Conservation (phyloP, 2,329 filamentous ascomycete species). For the Venturia asperata region DNA sequence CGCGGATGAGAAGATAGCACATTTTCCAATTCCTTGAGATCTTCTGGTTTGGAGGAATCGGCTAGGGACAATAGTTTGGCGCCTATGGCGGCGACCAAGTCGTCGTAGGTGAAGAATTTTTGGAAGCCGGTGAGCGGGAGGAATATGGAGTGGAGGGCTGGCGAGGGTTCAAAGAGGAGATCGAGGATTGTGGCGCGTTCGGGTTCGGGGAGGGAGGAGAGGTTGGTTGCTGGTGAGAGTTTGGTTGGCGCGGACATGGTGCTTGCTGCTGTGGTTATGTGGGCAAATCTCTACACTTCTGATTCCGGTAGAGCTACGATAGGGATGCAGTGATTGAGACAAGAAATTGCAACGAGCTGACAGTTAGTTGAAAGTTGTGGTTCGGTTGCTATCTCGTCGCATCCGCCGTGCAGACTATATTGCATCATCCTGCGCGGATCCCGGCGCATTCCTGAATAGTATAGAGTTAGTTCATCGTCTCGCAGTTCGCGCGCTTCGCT, state of each 20-base stretch:
- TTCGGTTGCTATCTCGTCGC: not conserved
- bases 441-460: not conserved
- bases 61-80: slow-evolving; percentile 55
- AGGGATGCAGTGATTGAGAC: not conserved
- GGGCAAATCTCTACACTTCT: not conserved
- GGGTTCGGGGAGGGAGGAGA: slow-evolving; percentile 50
- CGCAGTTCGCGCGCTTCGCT: not conserved
- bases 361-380: not conserved
- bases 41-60: slow-evolving; percentile 31
- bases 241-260: slow-evolving; percentile 15
- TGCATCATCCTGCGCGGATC: not conserved
- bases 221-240: slow-evolving; percentile 52
- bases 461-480: not conserved
- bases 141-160: slow-evolving; percentile 64
- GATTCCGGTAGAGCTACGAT: not conserved
- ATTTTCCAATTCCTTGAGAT: slow-evolving; percentile 47
- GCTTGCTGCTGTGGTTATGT: not conserved
- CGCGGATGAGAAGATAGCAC: slow-evolving; percentile 79
- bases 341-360: not conserved
- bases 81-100: slow-evolving; percentile 61
- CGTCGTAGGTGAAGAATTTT: slow-evolving; percentile 58
- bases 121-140: slow-evolving; percentile 57
- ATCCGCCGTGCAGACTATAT: slow-evolving; percentile 2
- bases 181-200: slow-evolving; percentile 58
- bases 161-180: slow-evolving; percentile 76